Percentiles rank a stretch among this genome's conserved stretches.
These are phyloP conservation scores for Didymella segeticola DNA, from an alignment of 2,329 filamentous ascomycete genomes.

Conservation along the genomic window DNA sequence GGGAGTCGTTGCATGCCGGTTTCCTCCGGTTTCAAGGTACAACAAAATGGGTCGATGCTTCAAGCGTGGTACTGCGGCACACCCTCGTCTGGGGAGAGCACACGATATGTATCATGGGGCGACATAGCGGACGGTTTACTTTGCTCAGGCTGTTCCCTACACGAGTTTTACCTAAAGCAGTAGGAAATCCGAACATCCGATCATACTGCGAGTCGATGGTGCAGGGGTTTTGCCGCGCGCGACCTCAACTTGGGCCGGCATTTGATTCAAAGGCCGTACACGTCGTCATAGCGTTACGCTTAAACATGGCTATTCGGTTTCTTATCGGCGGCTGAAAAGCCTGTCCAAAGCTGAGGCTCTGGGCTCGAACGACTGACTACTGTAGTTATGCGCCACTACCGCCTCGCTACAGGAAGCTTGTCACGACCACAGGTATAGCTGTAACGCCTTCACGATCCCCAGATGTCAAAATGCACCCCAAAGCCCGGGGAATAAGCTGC, in stretches of 20 bases:
- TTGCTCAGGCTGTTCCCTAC: slow-evolving; percentile 9
- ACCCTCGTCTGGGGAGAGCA: slow-evolving; percentile 2
- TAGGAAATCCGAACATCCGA: slow-evolving; percentile 15
- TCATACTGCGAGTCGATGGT: slow-evolving; percentile 4
- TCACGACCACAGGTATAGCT: not conserved
- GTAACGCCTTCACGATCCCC: not conserved
- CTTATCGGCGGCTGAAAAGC: slow-evolving; percentile 18
- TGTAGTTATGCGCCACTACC: slow-evolving; percentile 21
- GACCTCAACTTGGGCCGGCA: slow-evolving; percentile 9
- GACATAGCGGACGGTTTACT: slow-evolving; percentile 12
- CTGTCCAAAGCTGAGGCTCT: slow-evolving; percentile 10
- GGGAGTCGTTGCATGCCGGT: slow-evolving; percentile 9
- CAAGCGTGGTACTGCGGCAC: slow-evolving; percentile 5
- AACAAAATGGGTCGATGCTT: not conserved
- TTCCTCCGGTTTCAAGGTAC: slow-evolving; percentile 10
- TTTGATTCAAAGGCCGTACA: slow-evolving; percentile 14
- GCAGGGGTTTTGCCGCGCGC: slow-evolving; percentile 11
- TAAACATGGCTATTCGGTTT: slow-evolving; percentile 6
- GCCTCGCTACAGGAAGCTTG: slow-evolving; percentile 13
- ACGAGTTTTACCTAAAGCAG: slow-evolving; percentile 8
- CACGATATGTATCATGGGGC: slow-evolving; percentile 8
- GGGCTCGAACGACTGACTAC: slow-evolving; percentile 7
- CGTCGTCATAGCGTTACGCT: slow-evolving; percentile 13
- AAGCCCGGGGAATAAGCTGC: slow-evolving; percentile 7
- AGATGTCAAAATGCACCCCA: not conserved